Percentiles rank a stretch among this genome's conserved stretches.
phyloP scores from a whole-genome alignment of 345 rosid species.

The Populus pruinosa region DNA sequence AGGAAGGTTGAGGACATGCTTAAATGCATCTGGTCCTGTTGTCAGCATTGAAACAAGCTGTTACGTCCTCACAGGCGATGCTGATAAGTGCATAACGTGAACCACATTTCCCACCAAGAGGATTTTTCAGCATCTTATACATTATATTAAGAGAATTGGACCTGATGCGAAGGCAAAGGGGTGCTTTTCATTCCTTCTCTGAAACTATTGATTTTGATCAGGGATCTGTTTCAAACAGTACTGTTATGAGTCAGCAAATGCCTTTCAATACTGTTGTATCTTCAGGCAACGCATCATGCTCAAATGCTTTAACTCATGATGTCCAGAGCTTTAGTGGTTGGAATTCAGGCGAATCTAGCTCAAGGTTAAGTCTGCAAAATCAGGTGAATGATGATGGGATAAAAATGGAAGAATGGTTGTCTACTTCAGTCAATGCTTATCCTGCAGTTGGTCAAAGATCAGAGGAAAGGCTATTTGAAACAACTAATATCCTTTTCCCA shows the following conservation, averaged over 20 bases:
- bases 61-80: neutral
- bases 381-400: conserved; percentile 41
- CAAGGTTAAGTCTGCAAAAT: conserved; percentile 38
- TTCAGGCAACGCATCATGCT: conserved; percentile 37
- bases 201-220: conserved; percentile 50
- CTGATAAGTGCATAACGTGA: conserved; percentile 13
- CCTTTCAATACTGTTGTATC: conserved; percentile 38
- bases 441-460: conserved; percentile 34
- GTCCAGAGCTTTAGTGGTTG: conserved; percentile 46
- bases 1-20: conserved; percentile 2
- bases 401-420: conserved; percentile 46
- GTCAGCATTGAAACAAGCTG: conserved; percentile 10
- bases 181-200: conserved; percentile 45
- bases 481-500: conserved; percentile 32
- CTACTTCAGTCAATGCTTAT: conserved; percentile 34
- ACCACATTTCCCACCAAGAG: neutral
- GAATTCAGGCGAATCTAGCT: conserved; percentile 67
- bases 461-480: conserved; percentile 8
- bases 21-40: conserved; percentile 20
- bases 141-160: conserved; percentile 29
- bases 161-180: conserved; percentile 62
- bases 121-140: conserved; percentile 13
- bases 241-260: conserved; percentile 37
- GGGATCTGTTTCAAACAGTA: conserved; percentile 38
- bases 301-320: conserved; percentile 36